Evolutionary conservation across 1,139 yeast genomes (phyloP).

Genomic region (Saccharomyces hybrid): DNA sequence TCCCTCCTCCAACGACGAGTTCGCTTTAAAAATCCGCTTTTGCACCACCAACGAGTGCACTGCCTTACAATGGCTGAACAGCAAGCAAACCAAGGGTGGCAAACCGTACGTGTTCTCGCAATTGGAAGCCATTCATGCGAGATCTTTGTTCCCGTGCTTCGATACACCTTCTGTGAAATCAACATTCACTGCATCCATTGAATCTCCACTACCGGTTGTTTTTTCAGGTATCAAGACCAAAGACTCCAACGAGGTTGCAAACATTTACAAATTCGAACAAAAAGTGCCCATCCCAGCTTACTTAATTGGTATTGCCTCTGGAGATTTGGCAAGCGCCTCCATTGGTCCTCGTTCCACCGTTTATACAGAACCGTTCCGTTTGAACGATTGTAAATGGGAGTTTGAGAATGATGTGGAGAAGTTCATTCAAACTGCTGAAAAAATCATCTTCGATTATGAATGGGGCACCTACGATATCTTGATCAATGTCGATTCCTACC

Average conservation of each 20-base stretch:
- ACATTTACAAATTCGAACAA: constrained; percentile 49
- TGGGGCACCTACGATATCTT: constrained; percentile 81
- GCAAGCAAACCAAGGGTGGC: constrained; percentile 79
- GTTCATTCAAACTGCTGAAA: constrained; percentile 64
- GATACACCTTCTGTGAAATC: constrained; percentile 86
- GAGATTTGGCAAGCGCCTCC: constrained; percentile 58
- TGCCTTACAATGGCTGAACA: constrained; percentile 77
- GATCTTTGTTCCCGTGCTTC: constrained; percentile 82
- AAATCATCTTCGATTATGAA: constrained; percentile 68
- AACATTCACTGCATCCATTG: constrained; percentile 50
- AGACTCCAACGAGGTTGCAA: constrained; percentile 17
- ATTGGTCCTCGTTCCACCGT: constrained; percentile 87
- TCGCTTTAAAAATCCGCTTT: constrained; percentile 43
- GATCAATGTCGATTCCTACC: constrained; percentile 76
- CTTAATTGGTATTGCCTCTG: constrained; percentile 78
- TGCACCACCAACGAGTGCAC: constrained; percentile 70
- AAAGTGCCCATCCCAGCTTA: constrained; percentile 82
- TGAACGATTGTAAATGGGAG: constrained; percentile 67
- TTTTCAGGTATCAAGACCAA: constrained; percentile 50
- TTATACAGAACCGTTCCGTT: constrained; percentile 66
- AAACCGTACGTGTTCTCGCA: constrained; percentile 78
- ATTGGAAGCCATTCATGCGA: constrained; percentile 85
- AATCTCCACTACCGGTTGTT: constrained; percentile 58
- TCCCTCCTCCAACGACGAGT: constrained; percentile 13
- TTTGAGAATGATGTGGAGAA: constrained; percentile 74